Conservation (phyloP, 2,329 filamentous ascomycete species). For the Tolypocladium cylindrosporum region DNA sequence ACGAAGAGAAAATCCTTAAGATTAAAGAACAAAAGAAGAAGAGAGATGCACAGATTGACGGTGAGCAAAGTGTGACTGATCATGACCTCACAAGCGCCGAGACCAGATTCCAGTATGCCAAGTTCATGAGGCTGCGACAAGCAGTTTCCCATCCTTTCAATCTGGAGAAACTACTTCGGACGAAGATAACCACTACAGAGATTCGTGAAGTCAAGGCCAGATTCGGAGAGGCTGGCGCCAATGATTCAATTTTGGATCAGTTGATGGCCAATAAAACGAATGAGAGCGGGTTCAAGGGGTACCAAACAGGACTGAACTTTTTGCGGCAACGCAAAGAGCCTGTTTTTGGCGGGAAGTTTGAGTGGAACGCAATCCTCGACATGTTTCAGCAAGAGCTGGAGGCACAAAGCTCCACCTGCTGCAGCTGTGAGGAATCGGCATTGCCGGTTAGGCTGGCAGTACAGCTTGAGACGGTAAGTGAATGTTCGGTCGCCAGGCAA, state of each 20-base stretch:
- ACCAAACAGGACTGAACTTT: constrained; percentile 4
- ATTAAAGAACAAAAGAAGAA: not conserved
- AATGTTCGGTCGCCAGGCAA: too few species aligned
- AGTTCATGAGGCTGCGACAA: constrained; percentile 8
- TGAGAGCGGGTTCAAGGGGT: constrained; percentile 2
- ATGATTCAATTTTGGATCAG: constrained; percentile 5
- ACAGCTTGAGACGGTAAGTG: constrained; percentile 1
- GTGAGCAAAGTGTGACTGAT: too few species aligned
- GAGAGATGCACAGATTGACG: too few species aligned
- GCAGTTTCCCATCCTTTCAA: constrained; percentile 16
- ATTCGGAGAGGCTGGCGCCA: not conserved
- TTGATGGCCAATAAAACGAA: not conserved
- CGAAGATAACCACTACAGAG: accelerated
- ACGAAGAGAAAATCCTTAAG: not conserved
- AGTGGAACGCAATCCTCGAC: constrained; percentile 8
- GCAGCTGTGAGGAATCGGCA: not conserved
- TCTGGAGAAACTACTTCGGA: constrained; percentile 15
- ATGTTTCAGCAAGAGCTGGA: constrained; percentile 7
- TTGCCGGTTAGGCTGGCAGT: not conserved
- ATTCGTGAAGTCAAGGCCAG: constrained; percentile 1
- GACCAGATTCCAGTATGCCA: too few species aligned
- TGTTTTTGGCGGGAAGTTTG: constrained; percentile 9
- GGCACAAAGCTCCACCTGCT: not conserved
- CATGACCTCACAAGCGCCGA: too few species aligned
- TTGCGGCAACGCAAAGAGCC: not conserved